Conservation (phyloP, 2,329 filamentous ascomycete species). For the Fusarium robinianum region DNA sequence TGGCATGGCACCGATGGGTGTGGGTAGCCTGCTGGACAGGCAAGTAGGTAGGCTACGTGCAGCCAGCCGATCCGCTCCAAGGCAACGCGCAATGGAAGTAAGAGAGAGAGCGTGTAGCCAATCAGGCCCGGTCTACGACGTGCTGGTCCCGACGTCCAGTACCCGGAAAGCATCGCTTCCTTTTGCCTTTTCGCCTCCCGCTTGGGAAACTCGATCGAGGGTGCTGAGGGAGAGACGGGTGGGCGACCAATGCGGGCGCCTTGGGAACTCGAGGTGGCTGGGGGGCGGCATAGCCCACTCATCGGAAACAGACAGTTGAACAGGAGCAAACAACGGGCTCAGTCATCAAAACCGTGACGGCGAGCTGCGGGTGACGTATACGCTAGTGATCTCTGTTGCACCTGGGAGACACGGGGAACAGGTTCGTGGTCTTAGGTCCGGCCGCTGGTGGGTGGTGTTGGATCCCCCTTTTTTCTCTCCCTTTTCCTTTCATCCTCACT, state of each 20-base stretch:
- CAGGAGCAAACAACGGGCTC: too few relatives aligned
- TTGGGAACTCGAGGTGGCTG: constrained; percentile 21
- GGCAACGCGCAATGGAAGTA: constrained; percentile 25
- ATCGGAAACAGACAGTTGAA: constrained; percentile 3
- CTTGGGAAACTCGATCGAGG: background rate
- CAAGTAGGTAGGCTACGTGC: constrained; percentile 22
- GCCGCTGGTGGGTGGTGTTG: too few relatives aligned
- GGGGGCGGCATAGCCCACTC: constrained; percentile 9
- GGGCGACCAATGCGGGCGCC: constrained; percentile 7
- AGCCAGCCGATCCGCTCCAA: constrained; percentile 20
- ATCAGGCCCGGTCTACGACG: constrained; percentile 14
- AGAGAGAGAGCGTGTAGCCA: constrained; percentile 12
- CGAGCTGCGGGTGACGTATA: too few relatives aligned
- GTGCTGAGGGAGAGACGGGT: background rate
- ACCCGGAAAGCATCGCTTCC: constrained; percentile 19
- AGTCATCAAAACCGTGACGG: too few relatives aligned
- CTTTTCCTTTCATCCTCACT: too few relatives aligned
- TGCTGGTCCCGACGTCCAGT: background rate
- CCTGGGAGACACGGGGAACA: too few relatives aligned
- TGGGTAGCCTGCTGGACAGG: constrained; percentile 25
- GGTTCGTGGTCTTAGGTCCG: too few relatives aligned
- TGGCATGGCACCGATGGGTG: constrained; percentile 16
- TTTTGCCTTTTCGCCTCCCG: constrained; percentile 23
- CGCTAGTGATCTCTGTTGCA: too few relatives aligned
- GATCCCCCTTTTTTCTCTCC: too few relatives aligned